Evolutionary conservation across 2,329 filamentous ascomycete species (phyloP).

Genomic region (Hymenoscyphus repandus): DNA sequence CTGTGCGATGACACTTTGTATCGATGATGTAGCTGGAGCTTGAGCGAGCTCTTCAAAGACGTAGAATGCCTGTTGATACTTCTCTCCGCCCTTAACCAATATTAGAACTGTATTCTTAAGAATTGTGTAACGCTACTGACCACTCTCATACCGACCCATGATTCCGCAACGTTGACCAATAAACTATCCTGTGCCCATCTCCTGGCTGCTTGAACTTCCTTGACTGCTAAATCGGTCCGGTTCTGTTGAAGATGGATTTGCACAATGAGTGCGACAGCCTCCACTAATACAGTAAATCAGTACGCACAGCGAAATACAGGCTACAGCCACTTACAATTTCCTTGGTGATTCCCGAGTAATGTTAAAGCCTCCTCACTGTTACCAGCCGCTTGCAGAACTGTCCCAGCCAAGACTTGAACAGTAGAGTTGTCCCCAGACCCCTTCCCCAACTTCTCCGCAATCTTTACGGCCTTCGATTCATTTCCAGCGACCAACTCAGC

Average conservation of each 20-base stretch:
- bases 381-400: conserved; percentile 71
- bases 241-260: conserved; percentile 93
- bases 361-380: conserved; percentile 81
- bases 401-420: conserved; percentile 80
- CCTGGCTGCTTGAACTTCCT: conserved; percentile 81
- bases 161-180: conserved; percentile 89
- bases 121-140: conserved; percentile 43
- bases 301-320: neutral
- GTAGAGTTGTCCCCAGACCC: conserved; percentile 66
- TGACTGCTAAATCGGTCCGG: conserved; percentile 81
- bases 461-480: conserved; percentile 54
- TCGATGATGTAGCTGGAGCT: conserved; percentile 72
- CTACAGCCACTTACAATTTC: conserved; percentile 58
- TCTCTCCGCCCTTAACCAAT: conserved; percentile 70
- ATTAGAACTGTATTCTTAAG: neutral
- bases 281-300: conserved; percentile 41
- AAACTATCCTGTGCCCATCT: conserved; percentile 94
- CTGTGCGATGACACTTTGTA: conserved; percentile 75
- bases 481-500: conserved; percentile 62
- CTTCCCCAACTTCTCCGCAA: conserved; percentile 62
- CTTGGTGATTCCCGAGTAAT: conserved; percentile 76
- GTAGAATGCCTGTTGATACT: conserved; percentile 95
- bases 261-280: conserved; percentile 78
- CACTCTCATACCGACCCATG: conserved; percentile 85
- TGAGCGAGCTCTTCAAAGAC: conserved; percentile 95